These are phyloP conservation scores for Neltuma alba DNA, from an alignment of 306 rosid species.

Conservation along the genomic window DNA sequence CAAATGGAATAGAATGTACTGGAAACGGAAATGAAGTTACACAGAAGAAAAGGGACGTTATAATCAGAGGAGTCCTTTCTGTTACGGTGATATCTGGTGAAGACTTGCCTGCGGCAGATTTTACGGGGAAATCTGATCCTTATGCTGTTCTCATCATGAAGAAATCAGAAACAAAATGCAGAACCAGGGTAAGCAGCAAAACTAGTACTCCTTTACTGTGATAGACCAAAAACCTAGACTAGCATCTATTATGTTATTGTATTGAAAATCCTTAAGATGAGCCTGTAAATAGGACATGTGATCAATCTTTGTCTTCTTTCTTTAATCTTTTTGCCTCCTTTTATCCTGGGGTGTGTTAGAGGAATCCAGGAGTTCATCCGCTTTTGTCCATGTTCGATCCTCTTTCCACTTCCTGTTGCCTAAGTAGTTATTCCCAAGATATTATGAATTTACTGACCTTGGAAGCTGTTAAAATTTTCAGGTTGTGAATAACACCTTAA, in stretches of 20 bases:
- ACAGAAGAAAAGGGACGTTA: constrained; percentile 79
- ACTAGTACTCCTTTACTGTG: neutral
- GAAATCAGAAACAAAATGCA: constrained; percentile 79
- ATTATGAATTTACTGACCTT: constrained; percentile 25
- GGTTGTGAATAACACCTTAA: constrained; percentile 90
- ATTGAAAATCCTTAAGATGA: constrained; percentile 22
- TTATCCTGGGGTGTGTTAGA: constrained; percentile 27
- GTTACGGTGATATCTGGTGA: constrained; percentile 91
- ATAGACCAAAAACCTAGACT: neutral
- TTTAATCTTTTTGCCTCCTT: constrained; percentile 23
- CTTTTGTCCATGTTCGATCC: neutral
- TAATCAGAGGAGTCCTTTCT: constrained; percentile 88
- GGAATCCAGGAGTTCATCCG: constrained; percentile 28
- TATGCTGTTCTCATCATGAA: constrained; percentile 80
- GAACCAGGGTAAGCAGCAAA: constrained; percentile 73
- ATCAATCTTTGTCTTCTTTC: neutral
- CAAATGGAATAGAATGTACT: constrained; percentile 64
- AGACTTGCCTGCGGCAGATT: constrained; percentile 85
- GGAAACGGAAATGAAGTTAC: constrained; percentile 63
- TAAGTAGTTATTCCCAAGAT: constrained; percentile 9
- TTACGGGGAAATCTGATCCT: constrained; percentile 95
- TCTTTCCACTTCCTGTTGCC: constrained; percentile 24
- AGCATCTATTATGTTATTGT: neutral
- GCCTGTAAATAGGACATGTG: neutral
- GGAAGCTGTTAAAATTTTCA: constrained; percentile 41